phyloP scores from a whole-genome alignment of 2,329 filamentous ascomycete species.

The Ophiocordyceps sinensis region DNA sequence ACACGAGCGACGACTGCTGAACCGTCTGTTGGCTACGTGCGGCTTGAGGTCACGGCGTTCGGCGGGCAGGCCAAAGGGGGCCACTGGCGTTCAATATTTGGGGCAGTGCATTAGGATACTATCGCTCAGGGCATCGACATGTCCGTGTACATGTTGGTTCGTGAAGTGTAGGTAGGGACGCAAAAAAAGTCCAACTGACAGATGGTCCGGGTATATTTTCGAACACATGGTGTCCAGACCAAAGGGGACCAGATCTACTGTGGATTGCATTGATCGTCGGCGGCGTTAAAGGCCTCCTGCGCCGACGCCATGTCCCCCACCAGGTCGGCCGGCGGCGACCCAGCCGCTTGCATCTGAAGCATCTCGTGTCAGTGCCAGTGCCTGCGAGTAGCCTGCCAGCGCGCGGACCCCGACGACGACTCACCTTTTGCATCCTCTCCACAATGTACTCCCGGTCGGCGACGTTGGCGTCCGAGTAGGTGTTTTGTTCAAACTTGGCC shows the following conservation, averaged over 20 bases:
- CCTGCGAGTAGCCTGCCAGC: neutral
- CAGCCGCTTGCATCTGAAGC: slow-evolving; percentile 87
- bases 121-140: slow-evolving; percentile 4
- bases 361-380: neutral
- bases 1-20: slow-evolving; percentile 17
- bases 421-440: slow-evolving; percentile 92
- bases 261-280: slow-evolving; percentile 48
- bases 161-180: neutral
- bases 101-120: neutral
- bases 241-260: slow-evolving; percentile 28
- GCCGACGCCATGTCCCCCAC: slow-evolving; percentile 80
- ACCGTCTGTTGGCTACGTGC: neutral
- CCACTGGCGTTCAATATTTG: neutral
- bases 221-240: neutral
- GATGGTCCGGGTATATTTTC: neutral
- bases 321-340: slow-evolving; percentile 78
- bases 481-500: slow-evolving; percentile 66
- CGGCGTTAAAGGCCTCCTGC: slow-evolving; percentile 51
- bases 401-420: slow-evolving; percentile 6
- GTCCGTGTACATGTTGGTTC: neutral
- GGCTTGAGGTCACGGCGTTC: slow-evolving; percentile 4
- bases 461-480: slow-evolving; percentile 69
- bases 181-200: neutral
- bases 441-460: slow-evolving; percentile 84
- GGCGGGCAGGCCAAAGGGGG: slow-evolving; percentile 1